Conservation (phyloP, 208 protist species). For the Jaenimonas drosophilae region DNA sequence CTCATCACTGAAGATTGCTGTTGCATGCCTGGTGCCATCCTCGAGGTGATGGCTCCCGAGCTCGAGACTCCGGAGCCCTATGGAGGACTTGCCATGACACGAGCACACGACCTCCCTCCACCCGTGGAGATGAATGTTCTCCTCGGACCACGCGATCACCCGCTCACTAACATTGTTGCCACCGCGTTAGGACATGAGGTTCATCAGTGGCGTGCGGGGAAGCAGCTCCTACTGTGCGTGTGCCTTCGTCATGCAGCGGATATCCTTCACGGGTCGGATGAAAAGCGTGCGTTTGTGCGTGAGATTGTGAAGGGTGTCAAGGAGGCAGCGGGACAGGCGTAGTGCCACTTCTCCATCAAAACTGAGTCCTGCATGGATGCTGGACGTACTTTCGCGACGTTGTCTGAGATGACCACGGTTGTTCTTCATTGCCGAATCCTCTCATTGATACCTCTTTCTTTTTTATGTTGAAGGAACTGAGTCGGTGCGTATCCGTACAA, state of each 20-base stretch:
- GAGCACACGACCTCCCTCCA: too few species aligned
- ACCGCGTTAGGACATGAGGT: constrained; percentile 40
- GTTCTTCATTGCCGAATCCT: background rate
- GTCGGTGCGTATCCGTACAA: too few species aligned
- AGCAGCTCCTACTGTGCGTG: constrained; percentile 56
- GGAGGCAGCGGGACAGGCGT: background rate
- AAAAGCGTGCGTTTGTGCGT: too few species aligned
- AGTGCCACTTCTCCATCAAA: background rate
- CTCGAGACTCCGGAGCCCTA: too few species aligned
- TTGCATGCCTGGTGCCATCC: constrained; percentile 52
- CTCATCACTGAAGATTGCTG: constrained; percentile 60
- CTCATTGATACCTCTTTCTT: too few species aligned
- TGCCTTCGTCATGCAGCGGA: constrained; percentile 41
- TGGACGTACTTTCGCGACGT: background rate
- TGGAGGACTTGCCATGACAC: too few species aligned
- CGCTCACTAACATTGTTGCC: constrained; percentile 61
- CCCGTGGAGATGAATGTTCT: constrained; percentile 40
- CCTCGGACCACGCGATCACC: constrained; percentile 68
- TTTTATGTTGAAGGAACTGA: too few species aligned
- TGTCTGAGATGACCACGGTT: background rate
- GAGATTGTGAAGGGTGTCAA: background rate
- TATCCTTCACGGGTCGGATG: constrained; percentile 11
- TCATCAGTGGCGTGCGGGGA: constrained; percentile 25
- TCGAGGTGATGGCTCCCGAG: too few species aligned
- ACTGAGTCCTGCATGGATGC: background rate